phyloP scores from a whole-genome alignment of 306 rosid species.

The Myrica gale region DNA sequence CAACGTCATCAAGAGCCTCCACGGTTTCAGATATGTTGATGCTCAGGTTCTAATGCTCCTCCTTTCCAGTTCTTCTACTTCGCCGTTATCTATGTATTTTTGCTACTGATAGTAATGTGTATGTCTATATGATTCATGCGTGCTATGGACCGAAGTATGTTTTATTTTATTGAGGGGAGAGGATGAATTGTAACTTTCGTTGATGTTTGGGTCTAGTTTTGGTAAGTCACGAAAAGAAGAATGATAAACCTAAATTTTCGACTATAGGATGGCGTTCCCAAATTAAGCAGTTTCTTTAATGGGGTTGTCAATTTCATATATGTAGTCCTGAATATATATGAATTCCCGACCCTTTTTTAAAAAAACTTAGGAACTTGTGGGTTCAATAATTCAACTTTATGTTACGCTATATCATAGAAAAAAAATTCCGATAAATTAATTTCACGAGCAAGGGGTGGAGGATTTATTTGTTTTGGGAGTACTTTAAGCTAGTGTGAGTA shows the following conservation, averaged over 20 bases:
- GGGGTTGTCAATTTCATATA: background rate
- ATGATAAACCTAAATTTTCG: background rate
- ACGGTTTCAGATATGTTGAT: constrained; percentile 73
- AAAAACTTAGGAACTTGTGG: no score
- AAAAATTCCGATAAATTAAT: background rate
- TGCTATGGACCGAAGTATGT: background rate
- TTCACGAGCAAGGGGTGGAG: background rate
- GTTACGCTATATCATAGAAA: background rate
- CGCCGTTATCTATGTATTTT: background rate
- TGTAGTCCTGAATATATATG: background rate
- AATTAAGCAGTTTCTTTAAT: background rate
- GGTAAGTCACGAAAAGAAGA: background rate
- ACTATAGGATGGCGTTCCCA: no score
- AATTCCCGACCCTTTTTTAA: background rate
- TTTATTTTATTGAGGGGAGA: background rate
- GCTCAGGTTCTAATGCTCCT: constrained; percentile 41
- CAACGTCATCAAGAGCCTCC: constrained; percentile 76
- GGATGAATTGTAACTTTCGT: background rate
- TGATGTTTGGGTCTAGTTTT: background rate
- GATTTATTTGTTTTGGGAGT: no score
- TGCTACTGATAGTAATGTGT: background rate
- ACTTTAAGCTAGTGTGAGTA: background rate
- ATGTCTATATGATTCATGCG: background rate
- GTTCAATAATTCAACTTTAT: background rate
- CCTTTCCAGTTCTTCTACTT: background rate